Percentiles rank a stretch among this genome's conserved stretches.
phyloP scores from a whole-genome alignment of 768 basidiomycete genomes.

The Tricholoma matsutake region DNA sequence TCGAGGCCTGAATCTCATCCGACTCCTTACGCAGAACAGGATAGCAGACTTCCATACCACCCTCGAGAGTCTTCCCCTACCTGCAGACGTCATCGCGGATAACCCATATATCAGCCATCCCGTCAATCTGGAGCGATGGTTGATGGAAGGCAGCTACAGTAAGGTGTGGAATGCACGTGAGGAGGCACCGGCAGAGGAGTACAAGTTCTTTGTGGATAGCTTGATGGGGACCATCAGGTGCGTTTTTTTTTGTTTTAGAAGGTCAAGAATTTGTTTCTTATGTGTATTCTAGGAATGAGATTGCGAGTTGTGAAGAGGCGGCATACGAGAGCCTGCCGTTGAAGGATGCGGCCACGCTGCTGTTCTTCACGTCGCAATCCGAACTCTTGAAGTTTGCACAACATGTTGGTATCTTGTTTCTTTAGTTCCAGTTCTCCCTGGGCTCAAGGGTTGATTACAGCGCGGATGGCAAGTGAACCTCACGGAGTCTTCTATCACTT shows the following conservation, averaged over 20 bases:
- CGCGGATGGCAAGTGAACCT: slow-evolving; percentile 85
- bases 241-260: slow-evolving; percentile 16
- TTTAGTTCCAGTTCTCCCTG: not conserved
- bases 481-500: slow-evolving; percentile 63
- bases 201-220: slow-evolving; percentile 91
- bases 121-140: slow-evolving; percentile 90
- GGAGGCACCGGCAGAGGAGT: slow-evolving; percentile 90
- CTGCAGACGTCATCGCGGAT: slow-evolving; percentile 61
- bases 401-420: slow-evolving; percentile 46
- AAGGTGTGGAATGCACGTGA: slow-evolving; percentile 96
- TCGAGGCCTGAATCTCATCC: slow-evolving; percentile 91
- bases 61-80: slow-evolving; percentile 80
- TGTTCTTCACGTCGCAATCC: slow-evolving; percentile 85
- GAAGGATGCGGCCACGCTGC: slow-evolving; percentile 82
- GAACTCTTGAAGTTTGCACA: slow-evolving; percentile 84
- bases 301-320: slow-evolving; percentile 92
- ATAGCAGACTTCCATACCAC: slow-evolving; percentile 98
- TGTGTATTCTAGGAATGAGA: slow-evolving; percentile 70
- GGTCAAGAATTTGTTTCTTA: not conserved
- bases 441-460: slow-evolving; percentile 34
- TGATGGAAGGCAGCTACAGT: slow-evolving; percentile 98
- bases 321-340: slow-evolving; percentile 91
- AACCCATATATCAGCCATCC: slow-evolving; percentile 81
- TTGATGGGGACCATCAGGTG: slow-evolving; percentile 93
- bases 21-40: slow-evolving; percentile 90